Evolutionary conservation across 495 filamentous ascomycete species (phyloP), one percentile per base, ranked within the genome.

Genomic region (Hyphodiscus hymeniophilus): DNA sequence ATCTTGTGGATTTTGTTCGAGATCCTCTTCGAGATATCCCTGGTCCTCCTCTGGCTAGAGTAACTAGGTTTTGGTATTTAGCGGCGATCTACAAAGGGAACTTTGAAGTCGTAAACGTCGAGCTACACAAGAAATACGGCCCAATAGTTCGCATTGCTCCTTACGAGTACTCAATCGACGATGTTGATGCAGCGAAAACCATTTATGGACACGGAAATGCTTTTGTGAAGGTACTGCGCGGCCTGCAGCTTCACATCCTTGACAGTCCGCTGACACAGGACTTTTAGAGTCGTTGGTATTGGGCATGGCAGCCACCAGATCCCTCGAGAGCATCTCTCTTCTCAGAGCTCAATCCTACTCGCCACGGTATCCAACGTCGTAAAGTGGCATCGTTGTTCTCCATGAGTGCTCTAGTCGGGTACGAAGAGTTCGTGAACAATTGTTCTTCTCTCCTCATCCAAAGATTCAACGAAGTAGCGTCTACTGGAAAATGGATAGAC

Each of bases 21-120:
- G 51, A 58, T 46, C 55, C 57, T n/a, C 64, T 81, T 1, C 60
- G 62, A 16, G 52, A 64, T 22, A 62, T 84, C 40, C 69, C 71
- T 0, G 77, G 77, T 12, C 80, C 78, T 0, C 64, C 67, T 33
- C 60, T 71, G 36, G 69, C 79, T 16, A 69, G 71, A 1, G 72
- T 80, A 51, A 76, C 73, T 6, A 67, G 71, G 20, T 52, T 75
- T 16, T 84, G 79, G 77, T 75, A 74, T 48, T 69, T 78, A 42
- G 56, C 60, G 3, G 63, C 59, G 7, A 58, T 76, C 17, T 61
- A 58, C 16, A 51, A 56, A 7, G 71, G 73, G 11, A 50, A 62
- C 10, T 73, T 74, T 42, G 64, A 79, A 22, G 39, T 60, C 7
- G 67, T 66, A 16, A 71, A 74, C 42, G 65, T 74, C 23, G 41